These are phyloP conservation scores for Stemphylium vesicarium DNA, from an alignment of 2,329 filamentous ascomycete species.

Conservation along the genomic window DNA sequence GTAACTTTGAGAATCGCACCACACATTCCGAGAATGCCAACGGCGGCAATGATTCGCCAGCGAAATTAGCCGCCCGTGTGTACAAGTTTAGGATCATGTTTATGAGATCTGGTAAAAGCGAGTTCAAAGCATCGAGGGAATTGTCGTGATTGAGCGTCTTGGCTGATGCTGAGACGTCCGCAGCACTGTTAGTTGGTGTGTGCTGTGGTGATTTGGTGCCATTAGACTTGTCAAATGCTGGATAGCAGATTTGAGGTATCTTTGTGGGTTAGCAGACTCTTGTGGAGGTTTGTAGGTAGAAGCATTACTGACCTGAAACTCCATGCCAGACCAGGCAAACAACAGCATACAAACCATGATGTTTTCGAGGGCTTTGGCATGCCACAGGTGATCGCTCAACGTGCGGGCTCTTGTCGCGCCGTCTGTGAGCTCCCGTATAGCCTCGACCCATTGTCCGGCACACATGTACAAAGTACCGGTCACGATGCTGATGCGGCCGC, in stretches of 20 bases:
- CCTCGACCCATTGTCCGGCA: slow-evolving; percentile 88
- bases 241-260: slow-evolving; percentile 62
- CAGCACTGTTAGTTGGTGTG: slow-evolving; percentile 48
- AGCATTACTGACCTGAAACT: slow-evolving; percentile 70
- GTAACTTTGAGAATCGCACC: slow-evolving; percentile 74
- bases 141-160: slow-evolving; percentile 51
- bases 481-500: slow-evolving; percentile 77
- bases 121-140: slow-evolving; percentile 57
- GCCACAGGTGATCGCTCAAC: slow-evolving; percentile 93
- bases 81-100: slow-evolving; percentile 79
- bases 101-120: slow-evolving; percentile 73
- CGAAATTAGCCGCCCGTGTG: slow-evolving; percentile 66
- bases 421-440: slow-evolving; percentile 81
- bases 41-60: slow-evolving; percentile 72
- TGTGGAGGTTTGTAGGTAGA: background rate
- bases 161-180: slow-evolving; percentile 50
- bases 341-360: slow-evolving; percentile 83
- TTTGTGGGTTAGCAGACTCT: slow-evolving; percentile 30
- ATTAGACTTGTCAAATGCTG: slow-evolving; percentile 56
- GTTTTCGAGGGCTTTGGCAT: slow-evolving; percentile 91
- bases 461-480: slow-evolving; percentile 86
- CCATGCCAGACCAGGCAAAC: slow-evolving; percentile 80
- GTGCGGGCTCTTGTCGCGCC: slow-evolving; percentile 77
- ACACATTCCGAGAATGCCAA: slow-evolving; percentile 74
- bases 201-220: slow-evolving; percentile 52